A percentile compares a stretch with the other conserved stretches of the same genome.
phyloP scores from a whole-genome alignment of 495 filamentous ascomycete genomes.

The Hapsidospora chrysogenum region DNA sequence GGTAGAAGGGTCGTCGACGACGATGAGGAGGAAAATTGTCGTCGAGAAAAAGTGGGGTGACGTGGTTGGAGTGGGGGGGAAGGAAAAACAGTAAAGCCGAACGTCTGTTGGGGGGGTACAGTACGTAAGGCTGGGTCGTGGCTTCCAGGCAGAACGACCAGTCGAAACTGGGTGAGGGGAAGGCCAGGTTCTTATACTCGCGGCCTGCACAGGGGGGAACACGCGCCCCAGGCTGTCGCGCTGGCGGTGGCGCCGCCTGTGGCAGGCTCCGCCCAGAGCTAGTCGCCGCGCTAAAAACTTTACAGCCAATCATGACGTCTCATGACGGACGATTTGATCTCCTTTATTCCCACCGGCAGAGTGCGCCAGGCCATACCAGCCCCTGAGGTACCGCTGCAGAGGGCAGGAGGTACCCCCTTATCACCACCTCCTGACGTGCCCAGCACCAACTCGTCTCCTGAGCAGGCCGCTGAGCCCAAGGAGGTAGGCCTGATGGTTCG shows the following conservation, averaged over 20 bases:
- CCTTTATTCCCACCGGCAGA: no score
- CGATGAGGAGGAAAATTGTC: not conserved
- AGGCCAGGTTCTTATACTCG: conserved; percentile 32
- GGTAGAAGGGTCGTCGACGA: not conserved
- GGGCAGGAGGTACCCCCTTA: conserved; percentile 1
- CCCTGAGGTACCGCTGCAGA: conserved; percentile 4
- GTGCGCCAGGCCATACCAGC: not conserved
- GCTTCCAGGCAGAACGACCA: conserved; percentile 23
- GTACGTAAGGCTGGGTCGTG: conserved; percentile 28
- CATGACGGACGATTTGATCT: conserved; percentile 10
- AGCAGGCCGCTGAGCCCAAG: no score
- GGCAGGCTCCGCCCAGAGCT: conserved; percentile 6
- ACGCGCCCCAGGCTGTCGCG: conserved; percentile 15
- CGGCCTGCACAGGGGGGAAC: conserved; percentile 2
- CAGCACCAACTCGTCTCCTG: no score
- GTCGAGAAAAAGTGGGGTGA: conserved; percentile 1
- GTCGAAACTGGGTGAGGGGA: conserved; percentile 26
- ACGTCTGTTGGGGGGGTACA: conserved; percentile 12
- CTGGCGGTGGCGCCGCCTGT: conserved; percentile 13
- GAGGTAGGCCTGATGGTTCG: no score
- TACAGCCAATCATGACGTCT: conserved; percentile 12
- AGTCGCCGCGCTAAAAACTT: conserved; percentile 6
- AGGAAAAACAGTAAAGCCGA: conserved; percentile 17
- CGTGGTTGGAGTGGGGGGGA: conserved; percentile 6
- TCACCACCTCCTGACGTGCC: no score